Conservation (phyloP, 2,329 filamentous ascomycete species). For the Endoconidiophora polonica region DNA sequence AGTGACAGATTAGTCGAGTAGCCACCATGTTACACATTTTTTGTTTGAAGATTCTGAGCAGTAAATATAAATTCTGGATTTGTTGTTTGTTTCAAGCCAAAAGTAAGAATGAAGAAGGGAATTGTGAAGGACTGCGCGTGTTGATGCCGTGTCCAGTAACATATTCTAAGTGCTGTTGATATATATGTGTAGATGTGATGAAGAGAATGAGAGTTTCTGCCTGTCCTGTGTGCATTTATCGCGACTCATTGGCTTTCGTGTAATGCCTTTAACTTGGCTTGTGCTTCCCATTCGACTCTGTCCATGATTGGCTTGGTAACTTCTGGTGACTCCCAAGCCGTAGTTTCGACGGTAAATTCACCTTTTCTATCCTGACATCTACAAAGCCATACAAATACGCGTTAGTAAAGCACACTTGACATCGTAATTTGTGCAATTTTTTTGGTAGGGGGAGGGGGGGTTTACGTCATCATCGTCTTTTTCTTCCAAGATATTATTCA, state of each 20-base stretch:
- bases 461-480: neutral
- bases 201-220: neutral
- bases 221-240: neutral
- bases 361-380: constrained; percentile 44
- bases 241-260: neutral
- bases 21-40: neutral
- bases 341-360: constrained; percentile 45
- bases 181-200: neutral
- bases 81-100: too few species aligned
- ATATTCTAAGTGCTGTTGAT: too few species aligned
- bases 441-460: too few species aligned
- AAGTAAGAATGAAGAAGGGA: too few species aligned
- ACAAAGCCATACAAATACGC: constrained; percentile 10
- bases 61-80: too few species aligned
- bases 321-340: constrained; percentile 36
- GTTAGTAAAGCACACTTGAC: too few species aligned
- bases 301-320: constrained; percentile 11
- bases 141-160: too few species aligned
- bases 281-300: constrained; percentile 9
- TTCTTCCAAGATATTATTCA: neutral
- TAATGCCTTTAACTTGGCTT: constrained; percentile 6
- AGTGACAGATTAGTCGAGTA: neutral
- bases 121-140: too few species aligned
- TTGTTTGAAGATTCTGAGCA: too few species aligned
- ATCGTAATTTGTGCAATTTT: neutral